Percentiles rank a stretch among this genome's conserved stretches.
Evolutionary conservation across 768 basidiomycete species (phyloP).

Genomic region (Termitomyces sp.): DNA sequence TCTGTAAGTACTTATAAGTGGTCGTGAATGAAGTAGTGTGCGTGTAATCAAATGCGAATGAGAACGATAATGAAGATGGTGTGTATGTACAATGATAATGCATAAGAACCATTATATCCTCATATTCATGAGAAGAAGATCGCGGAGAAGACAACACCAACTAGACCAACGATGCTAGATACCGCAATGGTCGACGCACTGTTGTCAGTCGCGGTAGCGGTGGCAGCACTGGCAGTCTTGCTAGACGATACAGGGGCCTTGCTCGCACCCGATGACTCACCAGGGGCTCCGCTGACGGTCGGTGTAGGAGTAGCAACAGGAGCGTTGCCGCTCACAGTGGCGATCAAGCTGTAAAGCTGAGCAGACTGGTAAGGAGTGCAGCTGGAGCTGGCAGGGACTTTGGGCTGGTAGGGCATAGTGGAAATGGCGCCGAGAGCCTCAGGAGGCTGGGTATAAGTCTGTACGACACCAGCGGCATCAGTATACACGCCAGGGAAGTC

Average conservation of each 20-base stretch:
- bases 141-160: conserved; percentile 16
- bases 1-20: neutral
- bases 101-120: neutral
- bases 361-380: conserved; percentile 27
- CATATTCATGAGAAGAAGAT: conserved; percentile 14
- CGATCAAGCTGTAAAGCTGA: conserved; percentile 22
- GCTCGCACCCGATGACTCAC: neutral
- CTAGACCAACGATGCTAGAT: conserved; percentile 9
- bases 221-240: conserved; percentile 4
- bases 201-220: conserved; percentile 9
- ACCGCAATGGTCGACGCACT: conserved; percentile 9
- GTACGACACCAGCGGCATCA: conserved; percentile 25
- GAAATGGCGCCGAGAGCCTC: conserved; percentile 30
- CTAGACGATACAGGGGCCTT: conserved; percentile 4
- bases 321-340: conserved; percentile 9
- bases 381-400: conserved; percentile 30
- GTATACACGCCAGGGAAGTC: conserved; percentile 49
- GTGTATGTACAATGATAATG: neutral
- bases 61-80: neutral
- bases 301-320: neutral
- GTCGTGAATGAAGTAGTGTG: neutral
- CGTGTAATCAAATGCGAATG: neutral
- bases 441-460: conserved; percentile 36
- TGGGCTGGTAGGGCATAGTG: conserved; percentile 32
- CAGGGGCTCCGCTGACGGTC: neutral